phyloP scores from a whole-genome alignment of 1,284 basidiomycete genomes.

The Erythrobasidium hasegawianum region DNA sequence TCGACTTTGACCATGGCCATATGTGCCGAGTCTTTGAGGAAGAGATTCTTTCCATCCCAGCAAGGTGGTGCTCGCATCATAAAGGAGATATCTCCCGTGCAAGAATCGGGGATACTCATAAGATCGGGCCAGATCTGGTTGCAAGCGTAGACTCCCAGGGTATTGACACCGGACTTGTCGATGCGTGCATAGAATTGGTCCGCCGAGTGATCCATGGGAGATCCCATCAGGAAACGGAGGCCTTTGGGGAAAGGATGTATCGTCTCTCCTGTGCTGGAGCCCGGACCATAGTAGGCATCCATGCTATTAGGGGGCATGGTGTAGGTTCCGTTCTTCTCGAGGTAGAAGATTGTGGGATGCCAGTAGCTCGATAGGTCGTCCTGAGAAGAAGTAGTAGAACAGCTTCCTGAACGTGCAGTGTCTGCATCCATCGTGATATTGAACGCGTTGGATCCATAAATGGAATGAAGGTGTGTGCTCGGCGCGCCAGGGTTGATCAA shows the following conservation, averaged over 20 bases:
- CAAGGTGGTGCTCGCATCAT: too few species aligned
- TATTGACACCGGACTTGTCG: too few species aligned
- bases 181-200: neutral
- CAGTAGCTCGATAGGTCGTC: constrained; percentile 29
- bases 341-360: constrained; percentile 13
- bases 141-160: too few species aligned
- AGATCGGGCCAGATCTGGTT: too few species aligned
- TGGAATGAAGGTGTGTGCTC: constrained; percentile 17
- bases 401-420: constrained; percentile 4
- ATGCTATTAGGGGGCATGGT: too few species aligned
- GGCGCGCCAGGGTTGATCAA: constrained; percentile 20
- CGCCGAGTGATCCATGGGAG: constrained; percentile 6
- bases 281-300: constrained; percentile 1
- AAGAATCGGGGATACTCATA: too few species aligned
- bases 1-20: too few species aligned
- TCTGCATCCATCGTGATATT: constrained; percentile 16
- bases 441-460: constrained; percentile 13
- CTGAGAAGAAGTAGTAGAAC: constrained; percentile 5
- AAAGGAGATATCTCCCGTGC: too few species aligned
- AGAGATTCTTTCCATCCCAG: too few species aligned
- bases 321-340: constrained; percentile 24
- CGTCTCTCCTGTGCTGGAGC: neutral
- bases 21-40: too few species aligned
- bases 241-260: constrained; percentile 9
- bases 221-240: constrained; percentile 10